Base-by-base conservation (phyloP, 2,329 filamentous ascomycete species). In the Lecanosticta acicola region DNA sequence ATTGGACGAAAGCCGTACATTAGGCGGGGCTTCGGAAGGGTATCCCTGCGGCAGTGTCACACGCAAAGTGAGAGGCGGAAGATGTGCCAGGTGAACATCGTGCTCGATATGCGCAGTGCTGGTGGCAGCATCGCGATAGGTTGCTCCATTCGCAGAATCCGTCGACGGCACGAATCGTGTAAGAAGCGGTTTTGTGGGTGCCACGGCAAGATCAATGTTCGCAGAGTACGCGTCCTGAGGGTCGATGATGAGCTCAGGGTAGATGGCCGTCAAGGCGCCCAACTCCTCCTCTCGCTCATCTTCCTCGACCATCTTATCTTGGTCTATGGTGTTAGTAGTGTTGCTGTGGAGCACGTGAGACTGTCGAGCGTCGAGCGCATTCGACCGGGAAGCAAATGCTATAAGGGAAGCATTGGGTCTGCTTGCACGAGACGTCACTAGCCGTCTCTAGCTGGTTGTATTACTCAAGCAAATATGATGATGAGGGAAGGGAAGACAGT, bases 241-340 rank as follows among this genome's bases (percentile, higher is more conserved):
- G 43, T 79, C 70, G 48, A 76, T 62, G 24, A 67, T 63, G 14
- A 83, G 71, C 64, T 84, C 80, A 1, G 80, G 80, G 49, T 72
- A 84, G 46, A 84, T 84, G 40, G 80, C 78, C 36, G 72, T 70
- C 46, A 84, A 72, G 18, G 79, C 74, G 8, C 70, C 72, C 38
- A 83, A 67, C 64, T 84, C 80, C 55, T 80, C 72, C 21, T 71
- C 69, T 50, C 80, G 74, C 55, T 83, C 79, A 59, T 83, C 79
- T 10, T 76, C 35, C 5, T 17, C 5, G 3, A 45, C 51, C 49
- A 52, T 54, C 24, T 36, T 42, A 34, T 14, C 32, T 34, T 10
- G 5, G 16, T 32, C 18, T 14, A 18, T 4, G 20, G 32, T 34
- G 4, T 34, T 34, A 4, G 5, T 13, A 17, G 16, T 14, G 33